phyloP scores from a whole-genome alignment of 2,329 filamentous ascomycete species.

The Claviceps capensis region DNA sequence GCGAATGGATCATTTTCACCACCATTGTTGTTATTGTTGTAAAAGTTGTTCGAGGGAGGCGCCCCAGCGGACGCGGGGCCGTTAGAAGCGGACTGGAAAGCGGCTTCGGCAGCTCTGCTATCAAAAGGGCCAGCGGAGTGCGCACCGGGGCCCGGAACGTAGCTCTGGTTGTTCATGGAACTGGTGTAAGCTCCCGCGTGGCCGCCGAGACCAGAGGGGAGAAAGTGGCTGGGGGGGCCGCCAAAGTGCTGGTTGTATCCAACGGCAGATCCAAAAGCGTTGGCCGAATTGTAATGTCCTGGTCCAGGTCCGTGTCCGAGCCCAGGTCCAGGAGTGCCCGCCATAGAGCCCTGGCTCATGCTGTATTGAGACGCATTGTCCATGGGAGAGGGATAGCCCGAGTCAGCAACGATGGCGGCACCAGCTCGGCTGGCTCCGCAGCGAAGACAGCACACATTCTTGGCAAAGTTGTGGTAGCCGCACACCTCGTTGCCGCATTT shows the following conservation, averaged over 20 bases:
- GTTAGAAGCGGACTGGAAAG: slow-evolving; percentile 80
- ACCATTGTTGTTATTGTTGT: slow-evolving; percentile 45
- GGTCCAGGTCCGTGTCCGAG: slow-evolving; percentile 48
- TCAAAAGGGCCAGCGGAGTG: slow-evolving; percentile 83
- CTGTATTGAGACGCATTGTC: slow-evolving; percentile 70
- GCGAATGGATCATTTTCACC: slow-evolving; percentile 66
- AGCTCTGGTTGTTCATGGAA: slow-evolving; percentile 64
- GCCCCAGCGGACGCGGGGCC: slow-evolving; percentile 64
- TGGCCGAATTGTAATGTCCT: slow-evolving; percentile 58
- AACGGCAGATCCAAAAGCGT: slow-evolving; percentile 51
- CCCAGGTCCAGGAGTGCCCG: slow-evolving; percentile 58
- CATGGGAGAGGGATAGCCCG: slow-evolving; percentile 82
- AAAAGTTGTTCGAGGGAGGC: slow-evolving; percentile 46
- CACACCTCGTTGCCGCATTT: slow-evolving; percentile 97
- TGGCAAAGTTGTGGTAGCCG: slow-evolving; percentile 98
- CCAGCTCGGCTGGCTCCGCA: slow-evolving; percentile 91
- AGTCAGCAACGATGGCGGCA: slow-evolving; percentile 88
- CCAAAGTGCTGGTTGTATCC: slow-evolving; percentile 72
- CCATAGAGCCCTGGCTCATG: slow-evolving; percentile 82
- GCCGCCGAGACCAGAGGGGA: slow-evolving; percentile 68
- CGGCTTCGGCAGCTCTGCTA: slow-evolving; percentile 83
- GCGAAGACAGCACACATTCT: slow-evolving; percentile 94
- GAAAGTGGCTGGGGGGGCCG: slow-evolving; percentile 75
- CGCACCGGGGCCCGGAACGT: slow-evolving; percentile 59
- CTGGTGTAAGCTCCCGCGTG: slow-evolving; percentile 62